phyloP scores from a whole-genome alignment of 1,284 basidiomycete species.

The Phenoliferia sp. region DNA sequence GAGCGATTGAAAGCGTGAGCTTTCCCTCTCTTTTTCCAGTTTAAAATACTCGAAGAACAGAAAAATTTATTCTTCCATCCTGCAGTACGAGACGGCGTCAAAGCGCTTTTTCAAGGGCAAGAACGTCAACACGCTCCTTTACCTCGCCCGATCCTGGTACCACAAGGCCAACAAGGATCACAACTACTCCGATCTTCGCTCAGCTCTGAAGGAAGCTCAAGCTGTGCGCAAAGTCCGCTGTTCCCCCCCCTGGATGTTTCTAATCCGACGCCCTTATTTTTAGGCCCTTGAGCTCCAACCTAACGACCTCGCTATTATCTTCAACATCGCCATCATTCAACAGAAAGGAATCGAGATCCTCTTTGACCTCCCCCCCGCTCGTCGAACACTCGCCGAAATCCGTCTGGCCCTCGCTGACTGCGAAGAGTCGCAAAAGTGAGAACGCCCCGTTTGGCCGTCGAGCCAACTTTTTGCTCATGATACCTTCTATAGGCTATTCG shows the following conservation, averaged over 20 bases:
- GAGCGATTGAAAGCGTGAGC: slow-evolving; percentile 88
- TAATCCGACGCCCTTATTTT: neutral
- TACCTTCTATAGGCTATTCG: slow-evolving; percentile 61
- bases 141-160: slow-evolving; percentile 83
- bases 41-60: neutral
- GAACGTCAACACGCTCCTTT: slow-evolving; percentile 58
- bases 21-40: slow-evolving; percentile 29
- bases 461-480: neutral
- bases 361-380: slow-evolving; percentile 63
- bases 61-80: neutral
- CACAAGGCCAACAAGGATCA: slow-evolving; percentile 83
- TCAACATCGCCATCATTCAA: slow-evolving; percentile 94
- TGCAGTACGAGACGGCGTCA: slow-evolving; percentile 81
- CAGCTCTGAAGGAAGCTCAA: slow-evolving; percentile 72
- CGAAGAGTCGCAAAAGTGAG: slow-evolving; percentile 78
- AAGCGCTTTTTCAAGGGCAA: slow-evolving; percentile 70
- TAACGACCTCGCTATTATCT: slow-evolving; percentile 77
- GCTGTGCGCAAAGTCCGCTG: slow-evolving; percentile 49
- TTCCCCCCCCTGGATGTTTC: neutral
- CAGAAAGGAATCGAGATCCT: slow-evolving; percentile 89
- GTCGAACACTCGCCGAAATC: slow-evolving; percentile 73
- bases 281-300: slow-evolving; percentile 77
- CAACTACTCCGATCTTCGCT: slow-evolving; percentile 69
- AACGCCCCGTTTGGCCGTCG: neutral
- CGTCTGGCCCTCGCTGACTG: slow-evolving; percentile 72